Base-by-base conservation (phyloP, 2,329 filamentous ascomycete genomes). In the Aureobasidium sp. region DNA sequence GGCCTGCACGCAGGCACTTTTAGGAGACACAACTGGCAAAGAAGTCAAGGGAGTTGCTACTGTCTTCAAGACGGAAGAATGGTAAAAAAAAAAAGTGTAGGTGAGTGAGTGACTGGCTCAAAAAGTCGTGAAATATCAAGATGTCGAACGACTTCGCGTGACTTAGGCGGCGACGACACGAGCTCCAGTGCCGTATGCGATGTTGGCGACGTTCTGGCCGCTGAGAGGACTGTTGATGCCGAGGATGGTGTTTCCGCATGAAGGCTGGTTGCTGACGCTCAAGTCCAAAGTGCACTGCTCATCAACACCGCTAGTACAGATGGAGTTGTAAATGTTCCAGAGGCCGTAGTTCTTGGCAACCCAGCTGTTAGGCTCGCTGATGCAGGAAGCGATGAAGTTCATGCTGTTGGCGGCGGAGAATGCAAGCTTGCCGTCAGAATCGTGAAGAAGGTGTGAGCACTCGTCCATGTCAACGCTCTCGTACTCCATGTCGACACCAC, bases 401-500 rank as follows among this genome's bases (percentile, higher is more conserved):
- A 85, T 83, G 73, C 78, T 80, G 77, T 84, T 84, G 68, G 80
- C 69, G 2, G 81, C 82, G 58, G 76, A 77, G 52, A 85, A 77
- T 6, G 82, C 79, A 42, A 85, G 74, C 73, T 80, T 81, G 37
- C 53, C 53, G 47, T 54, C 48, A 57, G 78, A 58, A 62, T 68
- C 48, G 35, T 66, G 64, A 59, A 86, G 74, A 60, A 85, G 75
- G 68, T 76, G 69, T 45, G 72, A 69, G 71, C 83, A 86, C 61
- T 80, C 74, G 53, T 73, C 73, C 63, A 78, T 74, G 62, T 77
- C 71, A 58, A 81, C 77, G 37, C 75, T 71, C 69, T 82, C 75
- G 68, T 77, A 84, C 45, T 78, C 71, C 75, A 84, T 83, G 42
- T 72, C 67, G 47, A 82, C 72, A 56, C 78, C 78, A 50, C 82